Percentiles rank a stretch among this genome's conserved stretches.
Evolutionary conservation across 805 yeast genomes (phyloP).

Genomic region (Saccharomycopsis selenospora): DNA sequence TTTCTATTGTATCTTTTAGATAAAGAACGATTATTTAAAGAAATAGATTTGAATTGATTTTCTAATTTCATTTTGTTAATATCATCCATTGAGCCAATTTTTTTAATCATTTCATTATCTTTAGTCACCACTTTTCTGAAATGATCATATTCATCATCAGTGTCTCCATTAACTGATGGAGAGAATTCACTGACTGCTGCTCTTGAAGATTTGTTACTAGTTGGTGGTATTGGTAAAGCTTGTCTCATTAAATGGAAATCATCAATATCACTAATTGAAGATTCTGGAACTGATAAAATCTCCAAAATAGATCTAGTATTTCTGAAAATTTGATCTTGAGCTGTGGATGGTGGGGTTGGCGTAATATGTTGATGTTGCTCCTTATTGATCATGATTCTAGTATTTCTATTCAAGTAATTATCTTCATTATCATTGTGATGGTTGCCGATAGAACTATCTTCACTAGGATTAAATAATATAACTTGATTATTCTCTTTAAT

Average conservation of each 20-base stretch:
- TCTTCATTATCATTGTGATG: neutral
- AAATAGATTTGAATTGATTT: constrained; percentile 11
- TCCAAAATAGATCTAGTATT: constrained; percentile 12
- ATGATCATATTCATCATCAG: too few relatives aligned
- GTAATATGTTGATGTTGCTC: too few relatives aligned
- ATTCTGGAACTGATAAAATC: constrained; percentile 10
- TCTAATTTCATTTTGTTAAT: constrained; percentile 13
- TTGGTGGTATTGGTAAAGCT: neutral
- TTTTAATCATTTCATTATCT: constrained; percentile 1
- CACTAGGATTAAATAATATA: neutral
- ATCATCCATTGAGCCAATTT: constrained; percentile 11
- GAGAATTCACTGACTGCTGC: neutral
- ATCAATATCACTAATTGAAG: constrained; percentile 15
- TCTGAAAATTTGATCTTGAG: neutral
- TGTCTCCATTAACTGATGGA: neutral
- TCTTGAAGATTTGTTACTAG: neutral
- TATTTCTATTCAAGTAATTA: constrained; percentile 1
- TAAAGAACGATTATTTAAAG: constrained; percentile 4
- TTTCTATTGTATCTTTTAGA: constrained; percentile 16
- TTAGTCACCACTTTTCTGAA: neutral
- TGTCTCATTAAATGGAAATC: neutral
- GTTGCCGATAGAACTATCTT: neutral
- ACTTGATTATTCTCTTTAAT: neutral
- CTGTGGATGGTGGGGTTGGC: neutral
- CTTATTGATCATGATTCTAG: too few relatives aligned